A percentile compares a stretch with the other conserved stretches of the same genome.
These are phyloP conservation scores for Clarireedia homoeocarpa DNA, from an alignment of 2,329 filamentous ascomycete genomes.

Conservation along the genomic window DNA sequence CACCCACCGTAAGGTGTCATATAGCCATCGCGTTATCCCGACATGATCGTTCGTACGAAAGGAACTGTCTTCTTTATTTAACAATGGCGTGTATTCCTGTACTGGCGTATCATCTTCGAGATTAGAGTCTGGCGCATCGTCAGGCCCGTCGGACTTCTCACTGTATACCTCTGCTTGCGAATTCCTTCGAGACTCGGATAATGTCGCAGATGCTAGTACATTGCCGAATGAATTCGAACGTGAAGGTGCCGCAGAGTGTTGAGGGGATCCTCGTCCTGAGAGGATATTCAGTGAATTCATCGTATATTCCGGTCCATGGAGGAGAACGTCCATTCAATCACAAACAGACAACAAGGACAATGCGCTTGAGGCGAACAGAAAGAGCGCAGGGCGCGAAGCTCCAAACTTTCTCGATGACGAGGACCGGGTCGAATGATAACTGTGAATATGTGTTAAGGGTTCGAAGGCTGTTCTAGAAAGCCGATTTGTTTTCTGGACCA, in stretches of 20 bases:
- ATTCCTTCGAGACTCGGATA: constrained; percentile 22
- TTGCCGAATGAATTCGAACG: constrained; percentile 53
- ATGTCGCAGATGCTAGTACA: constrained; percentile 19
- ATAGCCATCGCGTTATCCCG: constrained; percentile 63
- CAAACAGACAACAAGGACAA: not conserved
- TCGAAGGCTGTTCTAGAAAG: not conserved
- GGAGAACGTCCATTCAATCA: constrained; percentile 11
- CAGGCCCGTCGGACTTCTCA: constrained; percentile 31
- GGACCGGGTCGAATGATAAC: not conserved
- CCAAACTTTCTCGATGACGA: constrained; percentile 2
- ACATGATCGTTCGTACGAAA: constrained; percentile 32
- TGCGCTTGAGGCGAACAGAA: not conserved
- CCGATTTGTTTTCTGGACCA: not conserved
- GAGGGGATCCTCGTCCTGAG: constrained; percentile 68
- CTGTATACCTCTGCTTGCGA: constrained; percentile 33
- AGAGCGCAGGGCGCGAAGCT: constrained; percentile 5
- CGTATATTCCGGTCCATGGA: constrained; percentile 49
- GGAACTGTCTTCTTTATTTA: constrained; percentile 34
- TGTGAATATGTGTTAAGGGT: not conserved
- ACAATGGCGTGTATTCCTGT: constrained; percentile 64
- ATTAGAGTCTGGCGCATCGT: constrained; percentile 33
- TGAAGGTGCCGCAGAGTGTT: constrained; percentile 47
- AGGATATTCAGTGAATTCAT: constrained; percentile 98
- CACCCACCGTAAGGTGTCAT: constrained; percentile 71
- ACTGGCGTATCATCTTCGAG: constrained; percentile 21